Percentiles rank a stretch among this genome's conserved stretches.
Conservation (phyloP, 345 rosid species). For the Ailanthus altissimus region DNA sequence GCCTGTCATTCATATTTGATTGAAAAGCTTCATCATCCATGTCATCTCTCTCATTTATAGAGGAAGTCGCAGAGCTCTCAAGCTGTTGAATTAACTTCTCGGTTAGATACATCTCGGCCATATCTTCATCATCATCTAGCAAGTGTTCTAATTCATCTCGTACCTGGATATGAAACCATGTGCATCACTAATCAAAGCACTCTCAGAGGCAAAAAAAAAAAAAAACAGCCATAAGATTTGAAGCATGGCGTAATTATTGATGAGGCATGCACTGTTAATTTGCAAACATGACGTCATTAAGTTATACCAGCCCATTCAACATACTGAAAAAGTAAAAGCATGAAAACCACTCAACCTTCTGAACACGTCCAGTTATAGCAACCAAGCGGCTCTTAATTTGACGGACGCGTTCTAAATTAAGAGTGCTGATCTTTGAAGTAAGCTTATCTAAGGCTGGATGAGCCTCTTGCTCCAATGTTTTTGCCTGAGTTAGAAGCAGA, state of each 20-base stretch:
- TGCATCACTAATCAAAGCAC: not conserved
- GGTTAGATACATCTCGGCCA: conserved; percentile 96
- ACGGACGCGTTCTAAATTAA: conserved; percentile 65
- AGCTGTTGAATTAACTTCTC: conserved; percentile 66
- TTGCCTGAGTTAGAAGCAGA: conserved; percentile 41
- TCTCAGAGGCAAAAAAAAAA: not conserved
- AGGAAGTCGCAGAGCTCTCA: conserved; percentile 63
- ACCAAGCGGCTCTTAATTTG: conserved; percentile 70
- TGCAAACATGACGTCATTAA: conserved; percentile 2
- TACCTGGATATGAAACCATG: conserved; percentile 50
- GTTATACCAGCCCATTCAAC: not conserved
- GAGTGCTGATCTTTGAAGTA: conserved; percentile 74
- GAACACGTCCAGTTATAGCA: conserved; percentile 71
- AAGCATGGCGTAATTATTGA: not conserved
- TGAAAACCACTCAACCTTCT: conserved; percentile 46
- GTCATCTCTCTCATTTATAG: conserved; percentile 55
- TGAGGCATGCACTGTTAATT: not conserved
- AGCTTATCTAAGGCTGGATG: conserved; percentile 73
- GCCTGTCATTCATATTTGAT: conserved; percentile 63
- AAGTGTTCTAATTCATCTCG: conserved; percentile 90
- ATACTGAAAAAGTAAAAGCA: not conserved
- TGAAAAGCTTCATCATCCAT: conserved; percentile 50
- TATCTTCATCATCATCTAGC: conserved; percentile 93
- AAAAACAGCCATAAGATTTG: conserved; percentile 1
- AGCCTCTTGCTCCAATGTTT: conserved; percentile 61